Evolutionary conservation across 2,329 filamentous ascomycete species (phyloP), one percentile per base, ranked within the genome.

Genomic region (Paradendryphiella salina): DNA sequence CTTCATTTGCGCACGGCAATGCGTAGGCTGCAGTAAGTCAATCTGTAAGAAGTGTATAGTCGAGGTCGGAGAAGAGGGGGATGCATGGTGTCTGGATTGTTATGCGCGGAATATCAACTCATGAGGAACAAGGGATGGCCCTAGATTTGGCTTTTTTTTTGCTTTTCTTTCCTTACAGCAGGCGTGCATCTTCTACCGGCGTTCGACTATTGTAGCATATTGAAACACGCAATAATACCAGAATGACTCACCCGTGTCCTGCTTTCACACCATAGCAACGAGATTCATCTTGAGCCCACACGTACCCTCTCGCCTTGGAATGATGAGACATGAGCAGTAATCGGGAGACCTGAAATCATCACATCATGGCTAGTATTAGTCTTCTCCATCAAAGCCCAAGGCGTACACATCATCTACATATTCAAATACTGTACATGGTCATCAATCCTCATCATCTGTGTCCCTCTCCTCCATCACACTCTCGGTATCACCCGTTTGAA

Each of bases 11-110:
- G 81, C 87, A 36, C 75, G 86, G 20, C 76, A 83, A 58, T 89
- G 86, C 60, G 74, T 80, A 10, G 61, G 52, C 13, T 74, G 73
- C 32, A 73, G 76, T 7, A 73, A 77, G 28, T 79, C 82, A 59
- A 76, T 88, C 2, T 89, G 86, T 66, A 87, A 85, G 64, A 78
- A 80, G 14, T 89, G 86, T 71, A 88, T 85, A 65, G 79, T 88
- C 3, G 86, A 89, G 66, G 78, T 77, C 18, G 85, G 85, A 0
- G 63, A 74, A 15, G 81, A 87, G 45, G 86, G 86, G 20, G 85
- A 88, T 39, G 80, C 87, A 4, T 80, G 84, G 51, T 89, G 86
- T 62, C 70, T 87, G 39, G 84, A 84, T 1, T 89, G 86, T 57
- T 74, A 68, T 43, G 56, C 61, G 11, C 52, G 58, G 13, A 57